These are phyloP conservation scores for Neonectria magnoliae DNA, from an alignment of 2,329 filamentous ascomycete species.

Conservation along the genomic window DNA sequence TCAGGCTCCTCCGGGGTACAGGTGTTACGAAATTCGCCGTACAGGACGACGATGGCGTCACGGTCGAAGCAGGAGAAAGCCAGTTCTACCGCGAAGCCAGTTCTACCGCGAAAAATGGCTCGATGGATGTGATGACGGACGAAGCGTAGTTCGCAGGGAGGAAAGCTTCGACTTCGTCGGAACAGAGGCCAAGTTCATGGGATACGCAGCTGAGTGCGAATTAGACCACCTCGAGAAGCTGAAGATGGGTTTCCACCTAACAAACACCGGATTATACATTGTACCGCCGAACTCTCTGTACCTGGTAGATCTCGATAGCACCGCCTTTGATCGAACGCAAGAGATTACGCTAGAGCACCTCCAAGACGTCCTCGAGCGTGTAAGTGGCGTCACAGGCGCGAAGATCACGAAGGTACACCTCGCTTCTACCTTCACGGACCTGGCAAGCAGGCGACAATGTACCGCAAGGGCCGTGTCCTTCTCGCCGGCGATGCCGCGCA, in stretches of 20 bases:
- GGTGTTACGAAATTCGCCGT: conserved; percentile 36
- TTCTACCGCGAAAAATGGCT: conserved; percentile 48
- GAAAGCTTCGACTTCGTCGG: conserved; percentile 50
- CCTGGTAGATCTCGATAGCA: conserved; percentile 38
- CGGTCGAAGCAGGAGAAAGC: conserved; percentile 30
- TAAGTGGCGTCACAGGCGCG: conserved; percentile 35
- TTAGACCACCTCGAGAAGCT: conserved; percentile 45
- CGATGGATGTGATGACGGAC: conserved; percentile 55
- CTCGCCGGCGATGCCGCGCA: conserved; percentile 62
- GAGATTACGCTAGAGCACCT: conserved; percentile 33
- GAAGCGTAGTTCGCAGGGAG: conserved; percentile 51
- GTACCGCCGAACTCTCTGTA: conserved; percentile 22
- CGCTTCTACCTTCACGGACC: conserved; percentile 40
- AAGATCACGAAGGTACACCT: conserved; percentile 40
- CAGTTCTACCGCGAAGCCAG: conserved; percentile 32
- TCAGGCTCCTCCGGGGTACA: conserved; percentile 41
- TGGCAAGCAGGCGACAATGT: conserved; percentile 44
- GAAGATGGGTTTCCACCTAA: conserved; percentile 39
- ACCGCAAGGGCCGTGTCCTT: conserved; percentile 55
- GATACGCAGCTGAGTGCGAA: conserved; percentile 47
- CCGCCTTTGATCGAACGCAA: conserved; percentile 29
- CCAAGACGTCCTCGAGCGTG: conserved; percentile 33
- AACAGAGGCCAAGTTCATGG: conserved; percentile 49
- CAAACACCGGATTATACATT: conserved; percentile 44
- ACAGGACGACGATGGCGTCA: conserved; percentile 31